Percentiles rank a stretch among this genome's conserved stretches.
phyloP scores from a whole-genome alignment of 768 basidiomycete genomes.

The Phanerodontia chrysosporium region DNA sequence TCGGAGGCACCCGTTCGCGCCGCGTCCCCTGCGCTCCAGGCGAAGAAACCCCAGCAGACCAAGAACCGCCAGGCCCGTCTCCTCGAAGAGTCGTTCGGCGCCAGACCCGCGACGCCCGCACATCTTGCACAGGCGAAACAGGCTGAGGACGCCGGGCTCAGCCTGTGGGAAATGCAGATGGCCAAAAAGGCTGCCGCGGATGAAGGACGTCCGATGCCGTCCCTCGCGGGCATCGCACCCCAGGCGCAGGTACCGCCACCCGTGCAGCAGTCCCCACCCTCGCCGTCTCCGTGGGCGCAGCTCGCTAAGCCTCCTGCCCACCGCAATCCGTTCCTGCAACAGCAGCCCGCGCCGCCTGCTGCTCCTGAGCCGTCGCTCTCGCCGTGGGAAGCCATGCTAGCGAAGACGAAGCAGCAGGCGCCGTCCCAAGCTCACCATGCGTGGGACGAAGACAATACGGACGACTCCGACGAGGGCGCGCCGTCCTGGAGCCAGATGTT shows the following conservation, averaged over 20 bases:
- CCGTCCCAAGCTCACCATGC: not conserved
- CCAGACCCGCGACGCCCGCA: not conserved
- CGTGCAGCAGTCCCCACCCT: not conserved
- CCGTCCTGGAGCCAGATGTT: not conserved
- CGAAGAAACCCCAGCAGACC: not conserved
- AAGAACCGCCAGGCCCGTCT: not conserved
- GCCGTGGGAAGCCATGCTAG: conserved; percentile 1
- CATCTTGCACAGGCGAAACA: not conserved
- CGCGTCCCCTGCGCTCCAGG: not conserved
- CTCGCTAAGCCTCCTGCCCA: not conserved
- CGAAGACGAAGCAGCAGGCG: not conserved
- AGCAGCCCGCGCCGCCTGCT: not conserved
- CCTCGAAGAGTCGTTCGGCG: not conserved
- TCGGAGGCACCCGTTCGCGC: not conserved
- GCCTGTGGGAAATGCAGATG: not conserved
- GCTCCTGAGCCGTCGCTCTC: not conserved
- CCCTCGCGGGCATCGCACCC: not conserved
- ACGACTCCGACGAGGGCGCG: conserved; percentile 4
- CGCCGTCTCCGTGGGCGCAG: not conserved
- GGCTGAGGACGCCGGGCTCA: not conserved
- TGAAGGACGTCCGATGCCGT: not conserved
- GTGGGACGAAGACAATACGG: not conserved
- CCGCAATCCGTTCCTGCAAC: not conserved
- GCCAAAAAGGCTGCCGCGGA: not conserved
- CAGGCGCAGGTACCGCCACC: not conserved